These are phyloP conservation scores for Zopfia rhizophila DNA, from an alignment of 2,329 filamentous ascomycete species.

Conservation along the genomic window DNA sequence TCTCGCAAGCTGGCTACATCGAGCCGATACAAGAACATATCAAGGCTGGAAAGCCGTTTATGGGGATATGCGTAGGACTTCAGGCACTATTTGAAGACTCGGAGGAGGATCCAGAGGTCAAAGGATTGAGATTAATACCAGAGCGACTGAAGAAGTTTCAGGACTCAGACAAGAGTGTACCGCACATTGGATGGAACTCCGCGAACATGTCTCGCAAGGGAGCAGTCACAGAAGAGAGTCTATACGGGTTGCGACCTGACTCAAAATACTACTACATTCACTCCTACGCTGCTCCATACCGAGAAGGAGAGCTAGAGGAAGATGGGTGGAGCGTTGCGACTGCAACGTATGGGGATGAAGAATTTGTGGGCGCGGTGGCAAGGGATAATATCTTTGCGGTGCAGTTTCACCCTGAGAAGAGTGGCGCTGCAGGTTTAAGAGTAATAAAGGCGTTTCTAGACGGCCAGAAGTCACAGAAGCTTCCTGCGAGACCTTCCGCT, in stretches of 20 bases:
- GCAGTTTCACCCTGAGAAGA: constrained; percentile 98
- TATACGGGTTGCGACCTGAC: constrained; percentile 81
- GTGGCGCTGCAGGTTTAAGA: constrained; percentile 85
- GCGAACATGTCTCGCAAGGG: constrained; percentile 70
- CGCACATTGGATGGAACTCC: constrained; percentile 98
- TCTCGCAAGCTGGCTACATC: constrained; percentile 82
- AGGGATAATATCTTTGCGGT: constrained; percentile 88
- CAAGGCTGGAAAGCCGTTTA: constrained; percentile 91
- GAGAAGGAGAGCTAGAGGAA: constrained; percentile 75
- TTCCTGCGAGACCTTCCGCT: constrained; percentile 55
- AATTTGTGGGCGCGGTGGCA: constrained; percentile 90
- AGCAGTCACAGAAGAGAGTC: constrained; percentile 59
- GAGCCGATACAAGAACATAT: constrained; percentile 87
- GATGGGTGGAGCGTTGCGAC: constrained; percentile 94
- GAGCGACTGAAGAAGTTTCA: constrained; percentile 79
- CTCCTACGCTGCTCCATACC: constrained; percentile 87
- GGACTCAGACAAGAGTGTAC: constrained; percentile 84
- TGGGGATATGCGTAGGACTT: constrained; percentile 95
- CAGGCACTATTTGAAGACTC: constrained; percentile 92
- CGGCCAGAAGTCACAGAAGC: constrained; percentile 68
- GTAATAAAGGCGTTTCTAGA: constrained; percentile 87
- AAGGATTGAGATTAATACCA: constrained; percentile 80
- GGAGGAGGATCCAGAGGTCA: constrained; percentile 75
- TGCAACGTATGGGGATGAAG: constrained; percentile 85
- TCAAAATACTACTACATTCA: constrained; percentile 99